Evolutionary conservation across 2,329 filamentous ascomycete genomes (phyloP).

Genomic region (Pseudodiploospora longispora): DNA sequence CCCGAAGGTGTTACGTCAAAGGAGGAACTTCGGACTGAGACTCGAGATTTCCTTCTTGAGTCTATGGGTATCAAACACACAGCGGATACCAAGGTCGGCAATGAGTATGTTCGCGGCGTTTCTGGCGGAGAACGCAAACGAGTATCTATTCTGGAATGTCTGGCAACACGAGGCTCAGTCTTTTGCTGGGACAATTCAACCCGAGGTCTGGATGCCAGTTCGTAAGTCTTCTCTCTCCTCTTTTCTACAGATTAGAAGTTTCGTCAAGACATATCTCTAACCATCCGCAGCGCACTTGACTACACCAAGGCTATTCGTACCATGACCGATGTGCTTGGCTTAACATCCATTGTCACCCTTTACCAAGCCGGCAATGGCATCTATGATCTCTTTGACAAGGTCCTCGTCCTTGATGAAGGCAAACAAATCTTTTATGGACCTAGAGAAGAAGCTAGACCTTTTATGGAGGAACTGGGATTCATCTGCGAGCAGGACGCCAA

Average conservation of each 20-base stretch:
- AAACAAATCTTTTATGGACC: conserved; percentile 60
- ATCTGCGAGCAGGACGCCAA: conserved; percentile 54
- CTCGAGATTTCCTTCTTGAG: conserved; percentile 46
- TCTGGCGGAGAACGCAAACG: conserved; percentile 62
- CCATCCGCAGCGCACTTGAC: conserved; percentile 39
- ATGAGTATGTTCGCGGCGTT: conserved; percentile 58
- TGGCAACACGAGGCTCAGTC: conserved; percentile 50
- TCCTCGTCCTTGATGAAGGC: conserved; percentile 58
- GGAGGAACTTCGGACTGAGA: conserved; percentile 38
- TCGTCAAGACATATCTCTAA: background rate
- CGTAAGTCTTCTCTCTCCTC: conserved; percentile 22
- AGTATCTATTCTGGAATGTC: conserved; percentile 58
- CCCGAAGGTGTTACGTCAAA: conserved; percentile 30
- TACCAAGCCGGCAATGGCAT: conserved; percentile 67
- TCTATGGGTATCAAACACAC: conserved; percentile 54
- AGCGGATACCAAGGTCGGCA: conserved; percentile 57
- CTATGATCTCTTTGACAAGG: conserved; percentile 63
- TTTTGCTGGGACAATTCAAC: conserved; percentile 63
- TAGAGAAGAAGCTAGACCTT: conserved; percentile 47
- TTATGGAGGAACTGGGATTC: conserved; percentile 59
- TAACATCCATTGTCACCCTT: conserved; percentile 54
- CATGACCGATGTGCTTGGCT: conserved; percentile 53
- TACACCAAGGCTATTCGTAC: conserved; percentile 53
- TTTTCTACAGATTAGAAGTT: background rate
- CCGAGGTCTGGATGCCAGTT: conserved; percentile 57